Conservation (phyloP, 2,329 filamentous ascomycete species). For the Aureobasidium lini region DNA sequence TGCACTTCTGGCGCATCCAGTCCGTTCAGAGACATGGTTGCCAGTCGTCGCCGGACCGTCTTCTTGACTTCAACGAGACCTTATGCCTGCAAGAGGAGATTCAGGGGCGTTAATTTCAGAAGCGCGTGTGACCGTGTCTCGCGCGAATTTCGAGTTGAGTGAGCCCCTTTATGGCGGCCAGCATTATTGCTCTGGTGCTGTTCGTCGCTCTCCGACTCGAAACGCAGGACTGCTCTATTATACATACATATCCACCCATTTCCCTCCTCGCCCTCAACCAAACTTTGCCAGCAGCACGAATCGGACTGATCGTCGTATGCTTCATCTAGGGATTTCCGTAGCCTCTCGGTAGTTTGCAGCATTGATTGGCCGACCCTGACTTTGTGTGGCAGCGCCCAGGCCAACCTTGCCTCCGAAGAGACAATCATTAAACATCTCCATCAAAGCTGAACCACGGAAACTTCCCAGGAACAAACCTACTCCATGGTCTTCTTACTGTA, state of each 20-base stretch:
- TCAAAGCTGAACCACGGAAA: slow-evolving; percentile 10
- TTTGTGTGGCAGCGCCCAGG: slow-evolving; percentile 5
- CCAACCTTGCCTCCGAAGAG: neutral
- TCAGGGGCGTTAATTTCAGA: slow-evolving; percentile 2
- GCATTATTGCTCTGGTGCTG: slow-evolving; percentile 8
- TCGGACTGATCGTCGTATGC: slow-evolving; percentile 9
- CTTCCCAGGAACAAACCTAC: slow-evolving; percentile 2
- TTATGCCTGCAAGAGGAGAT: neutral
- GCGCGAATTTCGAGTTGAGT: slow-evolving; percentile 11
- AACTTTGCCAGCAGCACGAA: slow-evolving; percentile 8
- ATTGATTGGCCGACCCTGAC: slow-evolving; percentile 12
- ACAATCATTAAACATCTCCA: neutral
- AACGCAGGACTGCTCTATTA: slow-evolving; percentile 9
- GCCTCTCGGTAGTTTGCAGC: slow-evolving; percentile 3
- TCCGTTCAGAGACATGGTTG: slow-evolving; percentile 86
- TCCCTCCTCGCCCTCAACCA: neutral
- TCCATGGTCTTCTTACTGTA: neutral
- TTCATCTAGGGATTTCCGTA: slow-evolving; percentile 9
- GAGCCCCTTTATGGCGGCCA: slow-evolving; percentile 6
- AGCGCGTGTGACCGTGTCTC: slow-evolving; percentile 12
- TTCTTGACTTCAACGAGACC: neutral
- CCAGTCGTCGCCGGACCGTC: slow-evolving; percentile 1
- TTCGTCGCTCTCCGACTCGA: neutral
- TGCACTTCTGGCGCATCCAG: slow-evolving; percentile 73
- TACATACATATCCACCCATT: neutral